Evolutionary conservation across 805 yeast species (phyloP), one percentile per base, ranked within the genome.

Genomic region (Torulaspora franciscae): DNA sequence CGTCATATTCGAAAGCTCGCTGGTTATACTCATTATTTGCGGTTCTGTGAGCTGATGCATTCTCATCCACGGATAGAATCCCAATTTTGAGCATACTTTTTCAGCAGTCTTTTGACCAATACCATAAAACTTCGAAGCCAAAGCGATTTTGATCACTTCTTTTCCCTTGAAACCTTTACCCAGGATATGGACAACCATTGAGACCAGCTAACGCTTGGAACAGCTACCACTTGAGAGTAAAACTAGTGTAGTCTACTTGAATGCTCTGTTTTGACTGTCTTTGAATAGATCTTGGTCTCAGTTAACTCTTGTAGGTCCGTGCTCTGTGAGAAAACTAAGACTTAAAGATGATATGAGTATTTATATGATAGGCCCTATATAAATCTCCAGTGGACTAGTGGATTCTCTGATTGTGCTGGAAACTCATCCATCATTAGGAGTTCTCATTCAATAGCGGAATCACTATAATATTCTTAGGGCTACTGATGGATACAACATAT

Each of bases 31-130:
- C 78, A 91, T 76, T 36, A 89, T 75, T 57, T 89, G 95, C 23
- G 88, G 85, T 67, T 93, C 98, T 24, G 84, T 72, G 30, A 93
- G 76, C 67, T 93, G 95, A 64, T 86, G 93, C 85, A 90, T 83
- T 68, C 95, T 80, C 95, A 91, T 90, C 62, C 77, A 73, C 37
- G 98, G 98, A 61, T 90, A 91, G 48, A 93, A 77, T 8, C 96
- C 96, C 17, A 91, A 78, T 61, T 81, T 87, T 32, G 97, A 81
- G 64, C 96, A 89, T 42, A 93, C 72, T 57, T 73, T 72, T 51
- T 77, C 77, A 2, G 97, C 91, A 7, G 85, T 79, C 43, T 70
- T 65, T 37, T 70, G 66, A n/a, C 98, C 96, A 32, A 93, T 72
- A 25, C 98, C 99, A 62, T 85, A 90, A 52, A 93, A 83, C 50